These are phyloP conservation scores for Rugonectria rugulosa DNA, from an alignment of 2,329 filamentous ascomycete species.

Conservation along the genomic window DNA sequence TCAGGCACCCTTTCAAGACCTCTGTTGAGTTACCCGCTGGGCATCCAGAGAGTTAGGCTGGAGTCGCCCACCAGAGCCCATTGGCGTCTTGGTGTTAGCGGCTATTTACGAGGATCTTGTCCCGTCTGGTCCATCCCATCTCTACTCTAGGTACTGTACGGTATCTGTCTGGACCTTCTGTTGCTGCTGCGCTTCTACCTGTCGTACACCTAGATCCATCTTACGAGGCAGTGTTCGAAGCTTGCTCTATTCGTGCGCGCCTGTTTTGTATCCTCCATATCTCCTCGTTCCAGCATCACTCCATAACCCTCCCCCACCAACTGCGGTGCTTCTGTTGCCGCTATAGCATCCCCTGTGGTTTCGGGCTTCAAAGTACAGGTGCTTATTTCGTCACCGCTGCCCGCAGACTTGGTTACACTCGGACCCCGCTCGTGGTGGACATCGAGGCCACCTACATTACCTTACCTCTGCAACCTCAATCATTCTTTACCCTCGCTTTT, in stretches of 20 bases:
- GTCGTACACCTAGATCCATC: not conserved
- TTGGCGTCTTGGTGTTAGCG: conserved; percentile 10
- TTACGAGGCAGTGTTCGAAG: conserved; percentile 6
- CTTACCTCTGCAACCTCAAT: conserved; percentile 16
- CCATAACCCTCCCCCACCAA: not conserved
- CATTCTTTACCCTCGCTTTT: not conserved
- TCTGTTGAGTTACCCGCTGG: conserved; percentile 9
- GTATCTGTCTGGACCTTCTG: no score
- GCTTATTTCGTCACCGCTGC: conserved; percentile 39
- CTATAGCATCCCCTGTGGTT: conserved; percentile 6
- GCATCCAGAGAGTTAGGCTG: conserved; percentile 5
- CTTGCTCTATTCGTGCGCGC: not conserved
- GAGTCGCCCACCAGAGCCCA: no score
- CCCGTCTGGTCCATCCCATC: not conserved
- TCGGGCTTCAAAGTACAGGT: conserved; percentile 6
- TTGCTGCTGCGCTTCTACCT: no score
- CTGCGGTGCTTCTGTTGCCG: not conserved
- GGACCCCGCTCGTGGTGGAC: conserved; percentile 37
- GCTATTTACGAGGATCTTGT: not conserved
- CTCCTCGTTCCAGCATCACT: not conserved
- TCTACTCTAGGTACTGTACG: no score
- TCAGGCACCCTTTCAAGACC: conserved; percentile 14
- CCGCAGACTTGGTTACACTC: conserved; percentile 28
- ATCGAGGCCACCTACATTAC: conserved; percentile 22
- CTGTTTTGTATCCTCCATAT: conserved; percentile 1